Conservation (phyloP, 2,329 filamentous ascomycete species). For the Periconia digitata region DNA sequence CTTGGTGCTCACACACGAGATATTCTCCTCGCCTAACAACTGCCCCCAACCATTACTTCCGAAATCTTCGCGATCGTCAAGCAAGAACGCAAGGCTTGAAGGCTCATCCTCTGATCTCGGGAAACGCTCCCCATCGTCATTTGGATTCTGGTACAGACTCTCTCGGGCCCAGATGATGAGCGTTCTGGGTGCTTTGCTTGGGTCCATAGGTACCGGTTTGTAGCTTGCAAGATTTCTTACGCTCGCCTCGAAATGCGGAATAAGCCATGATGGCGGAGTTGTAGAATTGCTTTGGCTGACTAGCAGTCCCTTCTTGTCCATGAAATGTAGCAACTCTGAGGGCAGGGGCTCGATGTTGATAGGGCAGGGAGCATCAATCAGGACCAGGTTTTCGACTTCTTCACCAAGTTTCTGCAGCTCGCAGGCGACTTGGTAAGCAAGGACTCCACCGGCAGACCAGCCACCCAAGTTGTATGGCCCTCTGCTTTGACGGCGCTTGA, state of each 20-base stretch:
- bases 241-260: conserved; percentile 71
- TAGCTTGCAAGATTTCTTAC: conserved; percentile 72
- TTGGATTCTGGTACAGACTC: conserved; percentile 67
- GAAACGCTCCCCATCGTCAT: conserved; percentile 64
- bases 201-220: conserved; percentile 64
- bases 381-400: conserved; percentile 52
- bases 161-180: conserved; percentile 72
- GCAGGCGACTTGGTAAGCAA: conserved; percentile 56
- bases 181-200: conserved; percentile 61
- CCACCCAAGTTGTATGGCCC: conserved; percentile 62
- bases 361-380: conserved; percentile 58
- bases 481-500: conserved; percentile 68
- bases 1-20: conserved; percentile 66
- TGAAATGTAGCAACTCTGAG: conserved; percentile 67
- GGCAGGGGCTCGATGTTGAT: conserved; percentile 54
- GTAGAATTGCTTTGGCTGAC: conserved; percentile 58
- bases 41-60: conserved; percentile 70
- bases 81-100: conserved; percentile 63
- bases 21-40: conserved; percentile 62
- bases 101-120: conserved; percentile 59
- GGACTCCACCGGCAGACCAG: conserved; percentile 59
- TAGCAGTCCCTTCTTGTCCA: conserved; percentile 70
- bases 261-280: conserved; percentile 71
- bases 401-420: conserved; percentile 53
- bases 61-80: conserved; percentile 74